phyloP scores from a whole-genome alignment of 2,329 filamentous ascomycete species.

The Phialophora tarda region DNA sequence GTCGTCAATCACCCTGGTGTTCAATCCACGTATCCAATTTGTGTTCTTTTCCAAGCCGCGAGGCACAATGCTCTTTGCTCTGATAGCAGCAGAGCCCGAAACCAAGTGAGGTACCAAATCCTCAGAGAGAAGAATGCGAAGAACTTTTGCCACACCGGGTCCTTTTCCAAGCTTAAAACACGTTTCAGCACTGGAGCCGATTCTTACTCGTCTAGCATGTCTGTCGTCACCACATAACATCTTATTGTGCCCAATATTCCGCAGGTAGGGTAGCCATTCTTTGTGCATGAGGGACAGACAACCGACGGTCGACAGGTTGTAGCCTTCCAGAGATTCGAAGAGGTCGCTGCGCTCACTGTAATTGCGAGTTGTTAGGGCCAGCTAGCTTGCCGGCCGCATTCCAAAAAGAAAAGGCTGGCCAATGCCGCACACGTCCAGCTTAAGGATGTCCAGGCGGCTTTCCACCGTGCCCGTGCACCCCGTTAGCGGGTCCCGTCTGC shows the following conservation, averaged over 20 bases:
- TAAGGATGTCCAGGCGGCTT: conserved; percentile 37
- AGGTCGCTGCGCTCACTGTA: not conserved
- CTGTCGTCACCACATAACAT: not conserved
- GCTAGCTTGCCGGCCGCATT: not conserved
- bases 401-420: not conserved
- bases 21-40: conserved; percentile 13
- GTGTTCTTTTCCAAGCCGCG: conserved; percentile 2
- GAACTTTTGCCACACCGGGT: not conserved
- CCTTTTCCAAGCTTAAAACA: not conserved
- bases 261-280: not conserved
- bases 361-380: not conserved
- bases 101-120: not conserved
- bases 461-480: conserved; percentile 21
- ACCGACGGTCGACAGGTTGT: not conserved
- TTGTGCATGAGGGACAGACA: not conserved
- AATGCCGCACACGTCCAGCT: not conserved
- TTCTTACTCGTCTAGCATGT: not conserved
- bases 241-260: not conserved
- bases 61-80: not conserved
- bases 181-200: conserved; percentile 1
- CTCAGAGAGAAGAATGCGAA: not conserved
- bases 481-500: conserved; percentile 21
- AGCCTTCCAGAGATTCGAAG: not conserved
- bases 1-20: not conserved
- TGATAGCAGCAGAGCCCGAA: not conserved